Evolutionary conservation across 192 early-diverging fungal species (phyloP).

Genomic region (Blastocladiella britannica): DNA sequence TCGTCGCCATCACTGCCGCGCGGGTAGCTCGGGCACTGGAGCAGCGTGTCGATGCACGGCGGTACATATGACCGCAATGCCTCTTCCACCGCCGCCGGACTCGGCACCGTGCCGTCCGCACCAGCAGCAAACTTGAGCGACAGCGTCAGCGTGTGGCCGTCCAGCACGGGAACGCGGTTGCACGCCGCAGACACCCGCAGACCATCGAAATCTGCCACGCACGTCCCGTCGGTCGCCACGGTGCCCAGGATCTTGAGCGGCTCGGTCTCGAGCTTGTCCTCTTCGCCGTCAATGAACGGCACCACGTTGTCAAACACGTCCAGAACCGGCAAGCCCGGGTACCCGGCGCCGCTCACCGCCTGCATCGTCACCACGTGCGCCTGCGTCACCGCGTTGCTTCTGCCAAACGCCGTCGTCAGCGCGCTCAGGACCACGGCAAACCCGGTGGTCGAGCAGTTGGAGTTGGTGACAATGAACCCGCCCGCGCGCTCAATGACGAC

Average conservation of each 20-base stretch:
- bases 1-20: too few species aligned
- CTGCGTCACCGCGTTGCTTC: constrained; percentile 48
- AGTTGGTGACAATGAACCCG: constrained; percentile 88
- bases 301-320: constrained; percentile 95
- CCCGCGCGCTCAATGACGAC: background rate
- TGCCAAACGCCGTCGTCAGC: constrained; percentile 77
- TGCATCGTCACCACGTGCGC: constrained; percentile 83
- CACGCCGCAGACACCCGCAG: constrained; percentile 75
- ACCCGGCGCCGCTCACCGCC: constrained; percentile 92
- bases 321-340: constrained; percentile 83
- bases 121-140: constrained; percentile 68
- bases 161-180: constrained; percentile 88
- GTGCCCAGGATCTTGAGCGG: constrained; percentile 75
- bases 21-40: constrained; percentile 60
- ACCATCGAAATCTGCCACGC: constrained; percentile 19
- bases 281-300: constrained; percentile 84
- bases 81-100: background rate
- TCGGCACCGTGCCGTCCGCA: background rate
- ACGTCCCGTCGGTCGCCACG: constrained; percentile 24
- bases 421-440: constrained; percentile 76
- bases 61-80: constrained; percentile 2
- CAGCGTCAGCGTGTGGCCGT: constrained; percentile 85
- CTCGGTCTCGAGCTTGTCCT: constrained; percentile 93
- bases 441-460: constrained; percentile 97
- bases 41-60: constrained; percentile 57